phyloP scores from a whole-genome alignment of 2,329 filamentous ascomycete species.

The Pseudocercospora macadamiae region DNA sequence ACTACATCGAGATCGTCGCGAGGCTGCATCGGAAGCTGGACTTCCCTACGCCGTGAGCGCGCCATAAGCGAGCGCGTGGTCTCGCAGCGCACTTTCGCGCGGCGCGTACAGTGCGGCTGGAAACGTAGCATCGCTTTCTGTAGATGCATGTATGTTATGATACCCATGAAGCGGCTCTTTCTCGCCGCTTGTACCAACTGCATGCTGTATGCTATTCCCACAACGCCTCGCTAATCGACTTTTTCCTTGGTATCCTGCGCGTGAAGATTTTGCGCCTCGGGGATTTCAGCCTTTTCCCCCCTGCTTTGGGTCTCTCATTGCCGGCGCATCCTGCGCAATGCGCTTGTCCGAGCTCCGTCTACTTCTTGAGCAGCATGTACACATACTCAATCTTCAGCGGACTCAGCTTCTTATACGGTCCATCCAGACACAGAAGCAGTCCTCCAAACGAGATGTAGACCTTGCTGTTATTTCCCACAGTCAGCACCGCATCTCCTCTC shows the following conservation, averaged over 20 bases:
- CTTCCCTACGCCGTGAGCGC: slow-evolving; percentile 60
- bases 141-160: slow-evolving; percentile 8
- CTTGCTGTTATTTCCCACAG: slow-evolving; percentile 65
- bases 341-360: slow-evolving; percentile 7
- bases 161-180: slow-evolving; percentile 18
- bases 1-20: slow-evolving; percentile 74
- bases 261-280: too few species aligned
- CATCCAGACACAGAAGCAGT: slow-evolving; percentile 84
- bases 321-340: too few species aligned
- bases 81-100: background rate
- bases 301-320: too few species aligned
- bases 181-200: background rate
- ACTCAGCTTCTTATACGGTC: slow-evolving; percentile 93
- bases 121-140: slow-evolving; percentile 3
- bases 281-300: background rate
- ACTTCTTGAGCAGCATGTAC: slow-evolving; percentile 94
- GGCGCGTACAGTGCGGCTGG: background rate
- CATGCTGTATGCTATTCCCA: slow-evolving; percentile 10
- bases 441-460: slow-evolving; percentile 94
- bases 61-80: too few species aligned
- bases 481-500: background rate
- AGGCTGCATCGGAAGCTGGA: slow-evolving; percentile 78
- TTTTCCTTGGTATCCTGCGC: background rate
- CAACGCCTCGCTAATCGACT: slow-evolving; percentile 37
- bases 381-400: slow-evolving; percentile 89